Evolutionary conservation across 2,329 filamentous ascomycete species (phyloP).

Genomic region (Aquanectria penicillioides): DNA sequence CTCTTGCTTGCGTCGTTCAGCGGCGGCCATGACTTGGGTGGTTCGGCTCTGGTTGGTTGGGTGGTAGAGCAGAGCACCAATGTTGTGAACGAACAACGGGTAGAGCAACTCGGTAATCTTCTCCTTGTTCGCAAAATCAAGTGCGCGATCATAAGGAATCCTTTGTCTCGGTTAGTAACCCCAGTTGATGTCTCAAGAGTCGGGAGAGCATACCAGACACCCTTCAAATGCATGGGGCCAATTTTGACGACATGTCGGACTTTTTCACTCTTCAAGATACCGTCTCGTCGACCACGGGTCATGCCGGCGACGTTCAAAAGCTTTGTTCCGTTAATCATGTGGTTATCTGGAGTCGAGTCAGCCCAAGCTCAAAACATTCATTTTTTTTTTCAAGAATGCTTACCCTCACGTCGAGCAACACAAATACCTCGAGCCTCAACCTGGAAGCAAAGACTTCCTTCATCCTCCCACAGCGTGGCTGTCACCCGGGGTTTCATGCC

Average conservation of each 20-base stretch:
- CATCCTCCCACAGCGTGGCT: slow-evolving; percentile 97
- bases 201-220: slow-evolving; percentile 82
- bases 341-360: slow-evolving; percentile 74
- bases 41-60: slow-evolving; percentile 86
- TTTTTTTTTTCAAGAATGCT: slow-evolving; percentile 34
- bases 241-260: slow-evolving; percentile 98
- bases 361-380: not conserved
- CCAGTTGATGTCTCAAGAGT: slow-evolving; percentile 30
- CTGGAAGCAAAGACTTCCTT: slow-evolving; percentile 96
- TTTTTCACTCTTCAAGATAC: slow-evolving; percentile 98
- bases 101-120: slow-evolving; percentile 97
- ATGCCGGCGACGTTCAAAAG: slow-evolving; percentile 96
- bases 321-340: slow-evolving; percentile 99
- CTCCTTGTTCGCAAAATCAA: slow-evolving; percentile 99
- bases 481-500: slow-evolving; percentile 98
- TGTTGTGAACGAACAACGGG: slow-evolving; percentile 97
- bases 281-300: slow-evolving; percentile 94
- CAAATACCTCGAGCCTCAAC: slow-evolving; percentile 97
- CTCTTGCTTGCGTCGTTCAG: slow-evolving; percentile 80
- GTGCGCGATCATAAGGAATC: slow-evolving; percentile 97
- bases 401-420: slow-evolving; percentile 92
- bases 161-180: slow-evolving; percentile 58
- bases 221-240: slow-evolving; percentile 98
- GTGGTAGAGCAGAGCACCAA: slow-evolving; percentile 91
- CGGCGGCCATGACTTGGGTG: slow-evolving; percentile 87